Percentiles rank a stretch among this genome's conserved stretches.
Conservation (phyloP, 805 yeast species). For the Sungouiozyma ichnusensis region DNA sequence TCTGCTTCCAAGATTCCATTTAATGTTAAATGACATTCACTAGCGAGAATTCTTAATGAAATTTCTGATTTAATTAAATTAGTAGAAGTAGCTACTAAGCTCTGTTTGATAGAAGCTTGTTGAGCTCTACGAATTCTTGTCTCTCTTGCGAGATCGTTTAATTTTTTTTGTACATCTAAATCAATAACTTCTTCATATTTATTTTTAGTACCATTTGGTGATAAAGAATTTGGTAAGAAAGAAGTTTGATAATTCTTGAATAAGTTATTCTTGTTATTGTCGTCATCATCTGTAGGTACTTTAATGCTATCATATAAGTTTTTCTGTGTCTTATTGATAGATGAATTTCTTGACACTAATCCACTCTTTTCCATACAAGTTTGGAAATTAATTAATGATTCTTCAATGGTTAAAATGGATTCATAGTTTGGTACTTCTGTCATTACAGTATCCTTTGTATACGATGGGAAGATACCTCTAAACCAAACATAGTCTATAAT, state of each 20-base stretch:
- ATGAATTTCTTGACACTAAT: slow-evolving; percentile 18
- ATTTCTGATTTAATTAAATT: slow-evolving; percentile 30
- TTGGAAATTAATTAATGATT: slow-evolving; percentile 58
- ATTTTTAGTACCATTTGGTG: slow-evolving; percentile 83
- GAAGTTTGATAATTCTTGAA: slow-evolving; percentile 35
- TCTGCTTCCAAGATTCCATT: slow-evolving; percentile 37
- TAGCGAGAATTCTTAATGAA: slow-evolving; percentile 31
- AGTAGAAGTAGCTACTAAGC: slow-evolving; percentile 28
- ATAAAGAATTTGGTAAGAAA: slow-evolving; percentile 76
- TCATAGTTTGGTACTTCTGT: slow-evolving; percentile 55
- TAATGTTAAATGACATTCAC: slow-evolving; percentile 37
- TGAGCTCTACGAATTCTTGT: slow-evolving; percentile 29
- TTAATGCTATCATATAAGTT: neutral
- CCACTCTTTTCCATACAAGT: slow-evolving; percentile 58
- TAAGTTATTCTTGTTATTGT: slow-evolving; percentile 11
- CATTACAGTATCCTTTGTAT: slow-evolving; percentile 35
- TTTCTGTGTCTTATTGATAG: neutral
- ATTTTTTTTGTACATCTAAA: slow-evolving; percentile 25
- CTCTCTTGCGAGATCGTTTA: slow-evolving; percentile 28
- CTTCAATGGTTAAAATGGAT: slow-evolving; percentile 43
- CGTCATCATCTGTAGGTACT: slow-evolving; percentile 25
- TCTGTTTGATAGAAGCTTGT: slow-evolving; percentile 23
- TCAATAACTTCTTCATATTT: slow-evolving; percentile 70
- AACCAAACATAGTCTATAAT: slow-evolving; percentile 82
- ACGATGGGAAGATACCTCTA: slow-evolving; percentile 75